Evolutionary conservation across 331 rosid species (phyloP).

Genomic region (Malus hybrid): DNA sequence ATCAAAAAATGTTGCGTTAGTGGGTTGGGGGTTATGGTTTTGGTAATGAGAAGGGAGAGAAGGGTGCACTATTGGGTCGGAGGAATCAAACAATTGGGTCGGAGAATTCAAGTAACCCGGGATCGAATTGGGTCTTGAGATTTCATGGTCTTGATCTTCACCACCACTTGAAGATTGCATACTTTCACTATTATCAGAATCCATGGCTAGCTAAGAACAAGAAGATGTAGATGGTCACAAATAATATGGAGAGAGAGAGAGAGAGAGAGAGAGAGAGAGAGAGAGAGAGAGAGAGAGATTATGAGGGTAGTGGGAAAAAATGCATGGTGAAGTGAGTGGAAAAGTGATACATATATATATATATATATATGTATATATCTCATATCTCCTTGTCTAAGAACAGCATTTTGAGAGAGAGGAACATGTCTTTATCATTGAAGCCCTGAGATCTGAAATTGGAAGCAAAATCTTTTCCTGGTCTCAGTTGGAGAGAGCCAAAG

Average conservation of each 20-base stretch:
- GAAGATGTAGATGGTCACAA: background rate
- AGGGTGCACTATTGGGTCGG: slow-evolving; percentile 1
- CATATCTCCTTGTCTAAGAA: background rate
- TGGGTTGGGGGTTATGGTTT: slow-evolving; percentile 15
- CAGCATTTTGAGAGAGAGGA: background rate
- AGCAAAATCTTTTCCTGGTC: slow-evolving; percentile 59
- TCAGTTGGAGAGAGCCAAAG: slow-evolving; percentile 31
- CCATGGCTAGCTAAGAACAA: slow-evolving; percentile 42
- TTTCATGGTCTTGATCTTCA: slow-evolving; percentile 44
- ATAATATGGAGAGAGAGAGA: background rate
- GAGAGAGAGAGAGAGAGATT: slow-evolving; percentile 5
- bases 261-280: background rate
- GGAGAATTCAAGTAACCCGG: slow-evolving; percentile 36
- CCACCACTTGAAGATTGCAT: slow-evolving; percentile 81
- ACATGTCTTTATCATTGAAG: slow-evolving; percentile 1
- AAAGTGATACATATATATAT: background rate
- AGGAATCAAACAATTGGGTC: slow-evolving; percentile 1
- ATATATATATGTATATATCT: background rate
- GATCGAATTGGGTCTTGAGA: slow-evolving; percentile 36
- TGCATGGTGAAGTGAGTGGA: slow-evolving; percentile 4
- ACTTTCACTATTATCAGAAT: slow-evolving; percentile 82
- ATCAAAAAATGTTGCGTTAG: slow-evolving; percentile 26
- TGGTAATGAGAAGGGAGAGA: slow-evolving; percentile 28
- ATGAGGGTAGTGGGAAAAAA: background rate
- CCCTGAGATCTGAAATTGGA: slow-evolving; percentile 38